A percentile compares a stretch with the other conserved stretches of the same genome.
These are phyloP conservation scores for Globisporangium alternatum DNA, from an alignment of 352 stramenopile genomes.

Conservation along the genomic window DNA sequence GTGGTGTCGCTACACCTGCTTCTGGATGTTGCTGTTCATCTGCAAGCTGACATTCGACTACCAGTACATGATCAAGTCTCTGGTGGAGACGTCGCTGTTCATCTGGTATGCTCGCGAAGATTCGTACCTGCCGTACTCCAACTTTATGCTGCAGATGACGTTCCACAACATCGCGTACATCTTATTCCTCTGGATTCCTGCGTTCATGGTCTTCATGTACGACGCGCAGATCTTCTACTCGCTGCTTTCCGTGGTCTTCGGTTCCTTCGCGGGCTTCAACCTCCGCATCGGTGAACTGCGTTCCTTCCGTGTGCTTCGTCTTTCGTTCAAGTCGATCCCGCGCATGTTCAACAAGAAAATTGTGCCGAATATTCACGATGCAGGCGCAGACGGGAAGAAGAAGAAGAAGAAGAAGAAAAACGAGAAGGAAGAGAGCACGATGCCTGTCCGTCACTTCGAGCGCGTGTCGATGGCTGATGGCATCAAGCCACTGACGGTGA, in stretches of 20 bases:
- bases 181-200: slow-evolving; percentile 77
- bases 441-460: slow-evolving; percentile 79
- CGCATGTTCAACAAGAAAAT: slow-evolving; percentile 89
- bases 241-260: slow-evolving; percentile 71
- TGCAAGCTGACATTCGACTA: slow-evolving; percentile 85
- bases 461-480: slow-evolving; percentile 80
- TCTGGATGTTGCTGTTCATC: slow-evolving; percentile 73
- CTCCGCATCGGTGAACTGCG: slow-evolving; percentile 80
- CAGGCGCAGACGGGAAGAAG: slow-evolving; percentile 44
- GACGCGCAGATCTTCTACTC: slow-evolving; percentile 87
- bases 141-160: slow-evolving; percentile 80
- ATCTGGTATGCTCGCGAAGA: slow-evolving; percentile 77
- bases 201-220: slow-evolving; percentile 86
- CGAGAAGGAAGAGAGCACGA: slow-evolving; percentile 54
- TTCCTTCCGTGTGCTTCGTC: slow-evolving; percentile 78
- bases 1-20: slow-evolving; percentile 81
- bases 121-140: slow-evolving; percentile 74
- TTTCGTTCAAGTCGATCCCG: slow-evolving; percentile 86
- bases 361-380: slow-evolving; percentile 80
- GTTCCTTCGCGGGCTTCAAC: slow-evolving; percentile 84
- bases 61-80: slow-evolving; percentile 80
- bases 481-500: slow-evolving; percentile 77
- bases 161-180: slow-evolving; percentile 88
- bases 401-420: slow-evolving; percentile 76
- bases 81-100: slow-evolving; percentile 85